Conservation (phyloP, 202 grass and related monocot genomes). For the Dendrocalamus latiflorus region DNA sequence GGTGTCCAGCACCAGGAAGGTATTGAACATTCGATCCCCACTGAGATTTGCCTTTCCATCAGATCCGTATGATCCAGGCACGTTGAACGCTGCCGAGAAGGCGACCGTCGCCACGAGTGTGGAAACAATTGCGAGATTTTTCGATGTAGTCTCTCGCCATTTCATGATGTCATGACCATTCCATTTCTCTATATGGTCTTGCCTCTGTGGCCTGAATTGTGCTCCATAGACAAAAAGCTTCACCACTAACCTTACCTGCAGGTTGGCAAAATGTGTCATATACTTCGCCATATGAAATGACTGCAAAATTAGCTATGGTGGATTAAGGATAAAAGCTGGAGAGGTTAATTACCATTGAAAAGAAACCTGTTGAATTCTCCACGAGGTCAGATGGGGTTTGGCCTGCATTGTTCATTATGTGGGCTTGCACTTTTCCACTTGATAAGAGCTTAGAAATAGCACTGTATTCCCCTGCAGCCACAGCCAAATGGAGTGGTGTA, state of each 20-base stretch:
- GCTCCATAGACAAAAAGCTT: not conserved
- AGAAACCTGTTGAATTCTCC: slow-evolving; percentile 21
- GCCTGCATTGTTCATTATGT: slow-evolving; percentile 35
- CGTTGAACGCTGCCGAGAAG: slow-evolving; percentile 48
- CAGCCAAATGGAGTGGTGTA: slow-evolving; percentile 22
- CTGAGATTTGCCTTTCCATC: slow-evolving; percentile 30
- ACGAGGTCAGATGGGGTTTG: slow-evolving; percentile 1
- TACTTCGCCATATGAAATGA: no score
- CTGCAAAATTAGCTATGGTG: no score
- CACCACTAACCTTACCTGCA: slow-evolving; percentile 10
- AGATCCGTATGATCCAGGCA: slow-evolving; percentile 37
- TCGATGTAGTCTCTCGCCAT: slow-evolving; percentile 20
- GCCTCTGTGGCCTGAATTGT: slow-evolving; percentile 21
- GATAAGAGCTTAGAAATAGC: slow-evolving; percentile 22
- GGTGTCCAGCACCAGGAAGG: slow-evolving; percentile 34
- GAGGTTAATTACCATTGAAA: slow-evolving; percentile 18
- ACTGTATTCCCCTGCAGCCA: not conserved
- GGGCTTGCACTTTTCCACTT: not conserved
- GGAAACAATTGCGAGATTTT: slow-evolving; percentile 39
- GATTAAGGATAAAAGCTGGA: not conserved
- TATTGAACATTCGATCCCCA: not conserved
- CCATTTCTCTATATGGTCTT: slow-evolving; percentile 30
- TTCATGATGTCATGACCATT: slow-evolving; percentile 20
- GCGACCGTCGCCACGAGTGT: slow-evolving; percentile 37
- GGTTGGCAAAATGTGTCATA: not conserved